Evolutionary conservation across 805 yeast species (phyloP), one percentile per base, ranked within the genome.

Genomic region (Yamadazyma sp.): DNA sequence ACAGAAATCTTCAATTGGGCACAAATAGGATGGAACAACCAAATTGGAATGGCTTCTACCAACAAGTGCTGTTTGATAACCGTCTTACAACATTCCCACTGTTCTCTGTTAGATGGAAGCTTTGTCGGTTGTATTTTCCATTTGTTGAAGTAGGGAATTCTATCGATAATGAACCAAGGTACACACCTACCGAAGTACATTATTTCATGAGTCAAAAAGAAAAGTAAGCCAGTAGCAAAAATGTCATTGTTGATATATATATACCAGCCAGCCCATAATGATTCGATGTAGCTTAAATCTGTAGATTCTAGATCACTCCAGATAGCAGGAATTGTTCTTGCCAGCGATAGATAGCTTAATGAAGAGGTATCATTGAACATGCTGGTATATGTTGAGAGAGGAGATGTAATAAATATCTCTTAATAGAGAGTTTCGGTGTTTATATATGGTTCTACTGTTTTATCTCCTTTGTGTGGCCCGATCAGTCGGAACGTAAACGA

Each of bases 1-100:
- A 79, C 77, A 9, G 80, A 64, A 50, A 93, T 84, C 45, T 95
- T 95, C 46, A 91, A 73, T 52, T 73, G 71, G 54, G 81, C 78
- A 67, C 96, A 87, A 57, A 91, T 67, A 45, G 96, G 95, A 63
- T 91, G 97, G 80, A 91, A 91, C 35, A 89, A 82, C 96, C 96
- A 91, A 50, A 91, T 93, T 40, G 97, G 98, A 45, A 93, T 71
- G 4, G 95, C 95, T 71, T 91, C 99, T 35, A 91, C 95, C 46
- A 91, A 64, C 62, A 89, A 81, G 67, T 91, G 99, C 3, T 95
- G 84, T 33, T 80, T 75, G 39, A 93, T 66, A 21, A 91, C 97
- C 19, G 84, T 70, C 62, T 86, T 84, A 51, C 87, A 71, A 64
- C 99, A 91, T 62, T 86, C 89, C 90, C 95, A 80, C 62, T 91